A percentile compares a stretch with the other conserved stretches of the same genome.
Evolutionary conservation across 2,329 filamentous ascomycete genomes (phyloP).

Genomic region (Trichoderma guizhouense): DNA sequence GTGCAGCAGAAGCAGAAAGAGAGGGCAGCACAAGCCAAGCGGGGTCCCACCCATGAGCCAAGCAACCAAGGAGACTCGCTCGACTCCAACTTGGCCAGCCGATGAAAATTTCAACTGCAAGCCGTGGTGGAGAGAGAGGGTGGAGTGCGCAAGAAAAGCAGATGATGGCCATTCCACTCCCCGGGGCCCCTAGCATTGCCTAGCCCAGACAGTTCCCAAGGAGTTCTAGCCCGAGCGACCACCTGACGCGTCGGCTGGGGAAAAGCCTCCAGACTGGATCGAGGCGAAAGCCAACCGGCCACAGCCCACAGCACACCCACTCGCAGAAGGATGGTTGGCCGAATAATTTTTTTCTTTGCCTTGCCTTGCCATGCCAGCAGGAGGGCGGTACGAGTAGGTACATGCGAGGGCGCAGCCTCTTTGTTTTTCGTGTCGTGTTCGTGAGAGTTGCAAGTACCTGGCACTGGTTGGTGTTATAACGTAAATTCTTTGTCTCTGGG

Average conservation of each 20-base stretch:
- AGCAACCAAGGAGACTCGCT: neutral
- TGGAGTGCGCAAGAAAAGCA: constrained; percentile 2
- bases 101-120: constrained; percentile 16
- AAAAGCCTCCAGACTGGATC: constrained; percentile 11
- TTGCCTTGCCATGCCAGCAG: neutral
- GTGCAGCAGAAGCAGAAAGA: neutral
- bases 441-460: neutral
- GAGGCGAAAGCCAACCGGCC: constrained; percentile 11
- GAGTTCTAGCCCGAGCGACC: constrained; percentile 13
- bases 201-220: constrained; percentile 5
- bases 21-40: neutral
- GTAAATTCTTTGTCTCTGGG: neutral
- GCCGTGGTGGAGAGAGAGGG: constrained; percentile 10
- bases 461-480: neutral
- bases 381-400: neutral
- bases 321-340: constrained; percentile 13
- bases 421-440: neutral
- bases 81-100: neutral
- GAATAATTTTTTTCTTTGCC: neutral
- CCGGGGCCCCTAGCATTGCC: constrained; percentile 6
- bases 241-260: constrained; percentile 19
- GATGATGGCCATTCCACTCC: constrained; percentile 3
- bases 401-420: constrained; percentile 13
- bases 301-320: constrained; percentile 6
- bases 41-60: neutral